These are phyloP conservation scores for Yamadazyma jaroonii DNA, from an alignment of 1,139 yeast genomes.

Conservation along the genomic window DNA sequence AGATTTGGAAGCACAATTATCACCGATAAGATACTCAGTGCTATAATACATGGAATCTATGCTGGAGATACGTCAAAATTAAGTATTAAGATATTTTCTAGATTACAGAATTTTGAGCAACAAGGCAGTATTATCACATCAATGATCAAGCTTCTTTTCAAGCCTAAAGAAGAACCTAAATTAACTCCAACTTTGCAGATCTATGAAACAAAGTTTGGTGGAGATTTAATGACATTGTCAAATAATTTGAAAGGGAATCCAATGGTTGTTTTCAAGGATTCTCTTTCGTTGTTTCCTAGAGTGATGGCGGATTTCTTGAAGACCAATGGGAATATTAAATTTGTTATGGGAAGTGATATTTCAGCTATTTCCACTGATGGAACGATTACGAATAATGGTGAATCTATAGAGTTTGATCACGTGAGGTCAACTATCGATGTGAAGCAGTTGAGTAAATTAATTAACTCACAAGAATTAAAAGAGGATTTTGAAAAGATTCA, in stretches of 20 bases:
- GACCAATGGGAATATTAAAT: constrained; percentile 36
- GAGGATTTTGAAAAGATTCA: constrained; percentile 27
- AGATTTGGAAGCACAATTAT: constrained; percentile 60
- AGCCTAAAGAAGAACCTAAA: constrained; percentile 7
- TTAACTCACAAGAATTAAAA: constrained; percentile 10
- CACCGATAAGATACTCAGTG: constrained; percentile 70
- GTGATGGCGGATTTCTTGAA: constrained; percentile 35
- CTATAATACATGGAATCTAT: constrained; percentile 83
- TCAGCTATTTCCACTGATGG: constrained; percentile 17
- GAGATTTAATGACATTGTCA: constrained; percentile 36
- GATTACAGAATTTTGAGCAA: constrained; percentile 54
- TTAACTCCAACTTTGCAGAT: constrained; percentile 8
- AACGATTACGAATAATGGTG: constrained; percentile 14
- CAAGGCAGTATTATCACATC: constrained; percentile 56
- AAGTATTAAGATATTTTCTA: constrained; percentile 59
- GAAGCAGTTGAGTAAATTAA: constrained; percentile 21
- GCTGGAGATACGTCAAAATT: constrained; percentile 77
- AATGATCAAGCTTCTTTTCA: constrained; percentile 16
- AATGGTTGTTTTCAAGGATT: constrained; percentile 50
- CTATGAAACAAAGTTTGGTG: constrained; percentile 22
- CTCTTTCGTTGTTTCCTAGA: constrained; percentile 53
- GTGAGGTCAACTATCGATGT: constrained; percentile 57
- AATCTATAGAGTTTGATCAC: constrained; percentile 40
- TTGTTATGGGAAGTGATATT: constrained; percentile 26
- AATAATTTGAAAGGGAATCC: constrained; percentile 44